Base-by-base conservation (phyloP, 352 stramenopile species). In the Phytopythium litorale region DNA sequence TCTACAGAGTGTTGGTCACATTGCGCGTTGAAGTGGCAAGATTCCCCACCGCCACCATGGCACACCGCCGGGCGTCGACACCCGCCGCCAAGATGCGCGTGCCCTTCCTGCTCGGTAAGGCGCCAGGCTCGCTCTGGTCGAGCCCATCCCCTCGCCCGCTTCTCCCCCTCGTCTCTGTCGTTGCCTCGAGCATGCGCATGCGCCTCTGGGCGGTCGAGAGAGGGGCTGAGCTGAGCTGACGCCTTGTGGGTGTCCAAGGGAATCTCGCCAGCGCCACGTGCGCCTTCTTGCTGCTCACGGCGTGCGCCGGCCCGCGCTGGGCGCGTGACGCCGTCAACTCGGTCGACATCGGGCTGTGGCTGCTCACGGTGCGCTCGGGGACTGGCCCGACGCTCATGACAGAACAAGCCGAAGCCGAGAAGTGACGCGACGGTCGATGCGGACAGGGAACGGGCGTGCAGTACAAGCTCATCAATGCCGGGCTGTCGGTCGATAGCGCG, bases 381-480 rank as follows among this genome's bases (percentile, higher is more conserved):
- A 40, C 35, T 40, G 35, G 6, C 35, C 7, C 32, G 30, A 25
- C 33, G n/a, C 55, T 16, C 19, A 9, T 19, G 15, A 45, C 38
- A 16, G 12, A 45, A 45, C 38, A 45, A 45, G 15, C 15, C 1
- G 16, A 45, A 5, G 13, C 8, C 38, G 38, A 7, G 6, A 5
- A 25, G 43, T 49, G 43, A 49, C 43, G 43, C n/a, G 18, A 46
- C 4, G 40, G 7, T 21, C 12, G 9, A 45, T 50, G 19, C 16
- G n/a, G 4, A 32, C 48, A 91, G 84, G 82, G 82, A 18, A 84
- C 66, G 0, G 84, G 84, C 19, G 81, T 94, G 53, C 71, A 86
- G 54, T 90, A 91, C 78, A 94, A 94, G 64, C 78, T 94, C 60
- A 87, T 89, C 60, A 90, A 91, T 57, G 82, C 82, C 13, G 82